Percentiles rank a stretch among this genome's conserved stretches.
These are phyloP conservation scores for Grigorovia transvaalensis DNA, from an alignment of 805 yeast genomes.

Conservation along the genomic window DNA sequence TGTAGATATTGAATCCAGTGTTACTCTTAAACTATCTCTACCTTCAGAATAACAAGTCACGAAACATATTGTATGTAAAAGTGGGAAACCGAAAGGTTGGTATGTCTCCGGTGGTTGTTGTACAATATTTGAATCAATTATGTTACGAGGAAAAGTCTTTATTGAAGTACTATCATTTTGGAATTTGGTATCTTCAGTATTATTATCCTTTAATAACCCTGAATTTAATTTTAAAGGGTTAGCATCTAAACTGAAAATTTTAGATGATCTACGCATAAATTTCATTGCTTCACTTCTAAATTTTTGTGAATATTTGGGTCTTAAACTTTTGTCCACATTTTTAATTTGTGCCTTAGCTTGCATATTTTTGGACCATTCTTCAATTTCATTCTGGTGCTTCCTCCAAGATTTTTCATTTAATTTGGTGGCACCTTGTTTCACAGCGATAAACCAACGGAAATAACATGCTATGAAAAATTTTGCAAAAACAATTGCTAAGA, in stretches of 20 bases:
- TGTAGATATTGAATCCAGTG: slow-evolving; percentile 87
- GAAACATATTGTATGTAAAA: slow-evolving; percentile 60
- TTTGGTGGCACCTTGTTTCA: slow-evolving; percentile 67
- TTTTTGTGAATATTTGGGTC: slow-evolving; percentile 33
- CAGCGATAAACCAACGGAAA: slow-evolving; percentile 75
- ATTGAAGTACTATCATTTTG: background rate
- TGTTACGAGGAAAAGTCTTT: slow-evolving; percentile 11
- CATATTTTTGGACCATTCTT: slow-evolving; percentile 74
- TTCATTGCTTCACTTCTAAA: background rate
- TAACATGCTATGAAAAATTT: slow-evolving; percentile 83
- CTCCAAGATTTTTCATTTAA: slow-evolving; percentile 51
- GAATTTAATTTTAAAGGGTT: slow-evolving; percentile 1
- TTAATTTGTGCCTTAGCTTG: slow-evolving; percentile 40
- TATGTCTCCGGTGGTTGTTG: slow-evolving; percentile 86
- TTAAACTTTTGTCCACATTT: slow-evolving; percentile 39
- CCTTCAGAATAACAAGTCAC: slow-evolving; percentile 96
- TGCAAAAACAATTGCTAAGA: slow-evolving; percentile 63
- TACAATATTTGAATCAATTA: slow-evolving; percentile 66
- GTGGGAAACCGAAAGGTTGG: slow-evolving; percentile 78
- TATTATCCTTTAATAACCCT: background rate
- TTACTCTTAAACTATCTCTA: slow-evolving; percentile 72
- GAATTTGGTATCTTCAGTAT: background rate
- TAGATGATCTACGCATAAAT: background rate
- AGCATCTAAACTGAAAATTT: background rate
- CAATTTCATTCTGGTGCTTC: slow-evolving; percentile 57